Percentiles rank a stretch among this genome's conserved stretches.
These are phyloP conservation scores for Ganoderma lingzhi DNA, from an alignment of 1,284 basidiomycete genomes.

Conservation along the genomic window DNA sequence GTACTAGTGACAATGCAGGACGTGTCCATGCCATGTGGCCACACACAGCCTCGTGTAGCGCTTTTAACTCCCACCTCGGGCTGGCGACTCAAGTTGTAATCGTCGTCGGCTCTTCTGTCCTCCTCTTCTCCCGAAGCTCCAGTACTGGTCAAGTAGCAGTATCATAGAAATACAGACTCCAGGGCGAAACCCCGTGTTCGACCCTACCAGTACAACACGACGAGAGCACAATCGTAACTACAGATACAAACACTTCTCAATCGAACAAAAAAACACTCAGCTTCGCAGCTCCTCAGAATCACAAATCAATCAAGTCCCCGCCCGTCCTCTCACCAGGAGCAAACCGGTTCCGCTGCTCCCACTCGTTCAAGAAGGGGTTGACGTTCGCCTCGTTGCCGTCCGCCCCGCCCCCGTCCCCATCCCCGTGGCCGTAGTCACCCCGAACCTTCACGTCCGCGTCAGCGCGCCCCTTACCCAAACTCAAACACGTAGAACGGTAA, in stretches of 20 bases:
- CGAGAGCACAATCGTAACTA: not conserved
- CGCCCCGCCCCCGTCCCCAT: not conserved
- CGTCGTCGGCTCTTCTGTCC: no score
- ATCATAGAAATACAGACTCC: not conserved
- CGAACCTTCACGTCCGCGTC: constrained; percentile 53
- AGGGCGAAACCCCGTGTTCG: not conserved
- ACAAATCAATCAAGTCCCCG: constrained; percentile 1
- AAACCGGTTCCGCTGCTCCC: not conserved
- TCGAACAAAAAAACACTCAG: not conserved
- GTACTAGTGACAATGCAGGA: no score
- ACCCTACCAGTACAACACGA: not conserved
- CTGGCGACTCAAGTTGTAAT: no score
- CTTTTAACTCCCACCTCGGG: no score
- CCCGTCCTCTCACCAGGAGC: not conserved
- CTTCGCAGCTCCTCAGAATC: not conserved
- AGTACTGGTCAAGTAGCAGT: no score
- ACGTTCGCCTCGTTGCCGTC: constrained; percentile 8
- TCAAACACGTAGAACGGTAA: constrained; percentile 76
- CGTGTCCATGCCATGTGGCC: no score
- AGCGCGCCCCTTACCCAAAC: no score
- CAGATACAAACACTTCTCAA: not conserved
- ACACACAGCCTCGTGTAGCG: no score
- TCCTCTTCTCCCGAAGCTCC: no score
- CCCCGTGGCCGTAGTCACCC: constrained; percentile 65
- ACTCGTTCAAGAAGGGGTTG: constrained; percentile 7